Base-by-base conservation (phyloP, 768 basidiomycete genomes). In the Naematelia aurantialba region DNA sequence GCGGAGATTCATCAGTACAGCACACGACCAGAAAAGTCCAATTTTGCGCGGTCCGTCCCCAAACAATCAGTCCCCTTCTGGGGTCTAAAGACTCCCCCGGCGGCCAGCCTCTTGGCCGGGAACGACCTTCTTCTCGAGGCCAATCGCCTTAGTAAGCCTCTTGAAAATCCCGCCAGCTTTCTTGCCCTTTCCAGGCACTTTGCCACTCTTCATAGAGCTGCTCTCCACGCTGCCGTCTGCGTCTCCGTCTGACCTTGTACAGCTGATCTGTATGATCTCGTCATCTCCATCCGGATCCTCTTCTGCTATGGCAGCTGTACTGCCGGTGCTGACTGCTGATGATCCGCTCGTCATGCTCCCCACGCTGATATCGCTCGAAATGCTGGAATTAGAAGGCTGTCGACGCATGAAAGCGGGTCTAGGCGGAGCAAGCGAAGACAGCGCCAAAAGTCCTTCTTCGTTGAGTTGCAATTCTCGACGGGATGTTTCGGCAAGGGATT, bases 201-300 rank as follows among this genome's bases (percentile, higher is more conserved):
- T 31, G 14, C 58, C 62, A n/a, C 31, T 30, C 49, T 64, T 61
- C 39, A 61, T 51, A 12, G 57, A 59, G 4, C 48, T 55, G 24
- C 46, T 56, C 30, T 68, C 66, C 1, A 59, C 58, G 13, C 60
- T 62, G 2, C 64, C 64, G 22, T 69, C 68, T 17, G 66, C 65
- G 61, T 70, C 68, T 3, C 62, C 68, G 44, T 70, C 68, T 8
- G 61, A 63, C 47, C 62, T 67, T 2, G 68, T 70, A 59, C 68
- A 70, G 12, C 56, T 61, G 45, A 65, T 65, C 4, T 27, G 31
- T 13, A 60, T 50, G 17, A 39, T 17, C 10, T 47, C 55, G 4
- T 30, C 52, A 51, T 45, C 4, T 19, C 19, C 47, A 8, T 48
- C 31, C 45, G 34, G 8, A 12, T 51, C 52, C 19, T 66, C 61